phyloP scores from a whole-genome alignment of 2,329 filamentous ascomycete genomes.

The Rutstroemia sp. region DNA sequence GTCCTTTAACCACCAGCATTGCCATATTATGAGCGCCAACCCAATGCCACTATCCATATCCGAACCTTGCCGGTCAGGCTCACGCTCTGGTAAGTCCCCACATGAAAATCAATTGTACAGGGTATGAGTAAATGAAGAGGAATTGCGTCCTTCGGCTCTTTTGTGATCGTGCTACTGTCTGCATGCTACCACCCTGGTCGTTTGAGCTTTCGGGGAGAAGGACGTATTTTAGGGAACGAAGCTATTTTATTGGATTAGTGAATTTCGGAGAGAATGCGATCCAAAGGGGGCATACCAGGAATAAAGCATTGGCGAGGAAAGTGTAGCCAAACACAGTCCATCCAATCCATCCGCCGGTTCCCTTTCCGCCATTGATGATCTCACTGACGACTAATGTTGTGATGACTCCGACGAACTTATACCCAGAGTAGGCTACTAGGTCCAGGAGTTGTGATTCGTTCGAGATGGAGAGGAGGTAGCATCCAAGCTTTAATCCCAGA shows the following conservation, averaged over 20 bases:
- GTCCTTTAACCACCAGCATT: neutral
- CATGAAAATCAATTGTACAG: slow-evolving; percentile 93
- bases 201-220: slow-evolving; percentile 75
- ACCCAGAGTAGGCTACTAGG: slow-evolving; percentile 90
- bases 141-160: slow-evolving; percentile 85
- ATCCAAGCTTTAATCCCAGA: slow-evolving; percentile 80
- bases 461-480: slow-evolving; percentile 88
- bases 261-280: neutral
- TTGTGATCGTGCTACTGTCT: slow-evolving; percentile 74
- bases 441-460: slow-evolving; percentile 92
- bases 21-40: neutral
- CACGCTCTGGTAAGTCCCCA: slow-evolving; percentile 54
- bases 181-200: slow-evolving; percentile 52
- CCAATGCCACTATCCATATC: neutral
- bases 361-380: slow-evolving; percentile 67
- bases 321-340: slow-evolving; percentile 89
- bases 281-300: slow-evolving; percentile 56
- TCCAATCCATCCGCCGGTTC: slow-evolving; percentile 80
- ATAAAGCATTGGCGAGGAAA: slow-evolving; percentile 89
- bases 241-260: slow-evolving; percentile 41
- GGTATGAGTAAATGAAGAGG: slow-evolving; percentile 87
- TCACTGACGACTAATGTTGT: slow-evolving; percentile 76
- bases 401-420: slow-evolving; percentile 98
- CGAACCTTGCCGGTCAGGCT: neutral
- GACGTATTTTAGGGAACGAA: slow-evolving; percentile 93